Evolutionary conservation across 2,329 filamentous ascomycete species (phyloP), one percentile per base, ranked within the genome.

Genomic region (Colletotrichum sp.): DNA sequence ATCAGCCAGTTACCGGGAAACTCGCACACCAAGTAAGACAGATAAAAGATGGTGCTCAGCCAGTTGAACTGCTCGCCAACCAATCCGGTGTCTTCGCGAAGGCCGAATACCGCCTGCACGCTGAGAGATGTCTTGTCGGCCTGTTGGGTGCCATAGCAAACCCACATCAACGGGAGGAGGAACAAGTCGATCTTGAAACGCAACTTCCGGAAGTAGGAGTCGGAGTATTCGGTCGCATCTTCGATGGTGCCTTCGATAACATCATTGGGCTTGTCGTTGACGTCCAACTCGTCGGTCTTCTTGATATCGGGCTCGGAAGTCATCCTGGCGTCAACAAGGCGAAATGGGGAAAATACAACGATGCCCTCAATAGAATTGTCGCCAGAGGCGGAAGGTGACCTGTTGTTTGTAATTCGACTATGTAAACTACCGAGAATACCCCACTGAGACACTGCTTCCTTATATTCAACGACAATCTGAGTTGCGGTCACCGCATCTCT

Each of bases 61-160:
- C 81, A 84, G 70, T 81, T 81, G 75, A 80, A 83, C 70, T 84
- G 79, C 49, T 83, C 70, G 18, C 82, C 81, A 6, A 81, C 77
- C 3, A 83, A 78, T 1, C 77, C 72, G 3, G 80, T 83, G 55
- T 83, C 82, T 65, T 82, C 78, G 26, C 76, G 76, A 36, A 83
- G 79, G 30, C 81, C 81, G 68, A 83, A 83, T 13, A 81, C 80
- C 18, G 81, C 80, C 69, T 83, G 81, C 4, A 79, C 76, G 13
- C 80, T 80, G 39, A 83, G 77, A 6, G 81, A 82, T 1, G 79
- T 81, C 78, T 83, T 83, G 68, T 84, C 82, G 12, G 79, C 78
- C n/a, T 82, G 79, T 57, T 83, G 82, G 1, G 78, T 80, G 28
- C 79, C 80, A 60, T 81, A 83, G 32, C 71, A 81, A 24, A 81